These are phyloP conservation scores for Phytophthora colocasiae DNA, from an alignment of 352 stramenopile species.

Conservation along the genomic window DNA sequence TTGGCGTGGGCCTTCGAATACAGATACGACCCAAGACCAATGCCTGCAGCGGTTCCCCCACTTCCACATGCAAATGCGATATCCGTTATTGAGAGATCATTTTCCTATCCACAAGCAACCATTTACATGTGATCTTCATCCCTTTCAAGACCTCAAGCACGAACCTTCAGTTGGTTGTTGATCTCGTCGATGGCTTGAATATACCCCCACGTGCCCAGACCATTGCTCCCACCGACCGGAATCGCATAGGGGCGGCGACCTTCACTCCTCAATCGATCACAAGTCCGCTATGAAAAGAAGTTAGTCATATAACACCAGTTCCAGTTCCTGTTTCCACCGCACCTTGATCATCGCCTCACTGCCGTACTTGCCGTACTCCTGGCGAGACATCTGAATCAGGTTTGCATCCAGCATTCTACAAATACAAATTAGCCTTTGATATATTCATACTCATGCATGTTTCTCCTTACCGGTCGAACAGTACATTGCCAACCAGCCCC, in stretches of 20 bases:
- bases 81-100: slow-evolving; percentile 70
- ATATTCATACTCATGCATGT: not conserved
- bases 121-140: not conserved
- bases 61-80: slow-evolving; percentile 89
- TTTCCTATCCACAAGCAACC: slow-evolving; percentile 34
- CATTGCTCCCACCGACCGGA: slow-evolving; percentile 92
- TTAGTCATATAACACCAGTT: not conserved
- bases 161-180: slow-evolving; percentile 72
- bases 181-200: slow-evolving; percentile 93
- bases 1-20: slow-evolving; percentile 48
- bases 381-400: slow-evolving; percentile 81
- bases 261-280: slow-evolving; percentile 61
- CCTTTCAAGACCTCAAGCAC: slow-evolving; percentile 2
- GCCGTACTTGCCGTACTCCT: slow-evolving; percentile 82
- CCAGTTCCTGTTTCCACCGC: not conserved
- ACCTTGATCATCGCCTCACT: slow-evolving; percentile 87
- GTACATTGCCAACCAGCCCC: slow-evolving; percentile 73
- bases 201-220: slow-evolving; percentile 94
- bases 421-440: not conserved
- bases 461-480: slow-evolving; percentile 71
- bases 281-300: slow-evolving; percentile 48
- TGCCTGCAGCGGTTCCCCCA: slow-evolving; percentile 78
- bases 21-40: slow-evolving; percentile 78
- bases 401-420: slow-evolving; percentile 62
- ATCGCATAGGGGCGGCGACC: slow-evolving; percentile 81